Evolutionary conservation across 2,329 filamentous ascomycete genomes (phyloP).

Genomic region (Neonectria punicea): DNA sequence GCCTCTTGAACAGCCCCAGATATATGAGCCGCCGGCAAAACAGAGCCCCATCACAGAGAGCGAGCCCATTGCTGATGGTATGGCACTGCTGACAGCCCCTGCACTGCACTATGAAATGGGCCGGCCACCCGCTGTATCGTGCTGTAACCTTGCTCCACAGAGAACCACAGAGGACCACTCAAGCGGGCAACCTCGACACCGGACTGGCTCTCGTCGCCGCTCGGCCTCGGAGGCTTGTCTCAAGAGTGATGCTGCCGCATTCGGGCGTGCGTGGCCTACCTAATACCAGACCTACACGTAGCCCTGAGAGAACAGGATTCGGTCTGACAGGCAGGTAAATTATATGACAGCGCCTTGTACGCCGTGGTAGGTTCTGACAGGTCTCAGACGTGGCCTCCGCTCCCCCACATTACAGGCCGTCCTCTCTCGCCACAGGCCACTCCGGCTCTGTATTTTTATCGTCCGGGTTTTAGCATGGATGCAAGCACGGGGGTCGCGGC

Average conservation of each 20-base stretch:
- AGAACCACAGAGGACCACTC: background rate
- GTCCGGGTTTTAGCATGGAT: background rate
- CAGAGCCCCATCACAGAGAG: slow-evolving; percentile 15
- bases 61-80: slow-evolving; percentile 13
- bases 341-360: background rate
- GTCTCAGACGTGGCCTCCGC: slow-evolving; percentile 8
- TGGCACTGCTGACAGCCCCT: slow-evolving; percentile 13
- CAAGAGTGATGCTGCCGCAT: background rate
- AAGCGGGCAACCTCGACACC: slow-evolving; percentile 9
- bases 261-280: background rate
- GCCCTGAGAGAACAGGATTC: background rate
- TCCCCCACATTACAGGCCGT: slow-evolving; percentile 14
- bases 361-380: slow-evolving; percentile 12
- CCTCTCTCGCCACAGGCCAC: background rate
- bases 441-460: background rate
- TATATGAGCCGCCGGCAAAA: slow-evolving; percentile 1
- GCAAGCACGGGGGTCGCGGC: background rate
- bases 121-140: slow-evolving; percentile 2
- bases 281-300: background rate
- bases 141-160: slow-evolving; percentile 13
- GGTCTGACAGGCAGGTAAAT: slow-evolving; percentile 1
- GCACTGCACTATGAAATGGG: background rate
- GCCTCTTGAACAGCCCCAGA: background rate
- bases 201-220: background rate
- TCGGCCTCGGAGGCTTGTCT: slow-evolving; percentile 5